Evolutionary conservation across 2,329 filamentous ascomycete species (phyloP), one percentile per base, ranked within the genome.

Genomic region (Paecilomyces sp.): DNA sequence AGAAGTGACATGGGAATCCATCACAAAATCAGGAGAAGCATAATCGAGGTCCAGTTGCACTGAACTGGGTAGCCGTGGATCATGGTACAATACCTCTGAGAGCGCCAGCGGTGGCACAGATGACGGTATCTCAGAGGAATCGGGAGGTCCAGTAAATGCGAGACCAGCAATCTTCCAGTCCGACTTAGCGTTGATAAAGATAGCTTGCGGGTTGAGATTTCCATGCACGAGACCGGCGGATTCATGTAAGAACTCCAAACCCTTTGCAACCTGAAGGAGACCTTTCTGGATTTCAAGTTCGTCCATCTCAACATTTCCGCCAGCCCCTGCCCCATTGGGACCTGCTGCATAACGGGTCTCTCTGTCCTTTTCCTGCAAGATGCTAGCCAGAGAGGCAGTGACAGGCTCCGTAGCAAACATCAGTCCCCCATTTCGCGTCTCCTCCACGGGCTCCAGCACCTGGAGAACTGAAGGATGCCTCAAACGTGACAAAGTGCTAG

Each of bases 131-230:
- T 85, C 87, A 22, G 89, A 90, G 67, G 85, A 84, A 66, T 92
- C 89, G 55, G 90, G 85, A 13, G 92, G 90, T 54, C 90, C 90
- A 71, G 89, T 91, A 74, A 97, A 99, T 0, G 89, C 86, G 47
- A 99, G 83, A n/a, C 93, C 94, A 67, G 92, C 93, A 62, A 99
- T 90, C 74, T 99, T 99, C 94, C 94, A 99, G 75, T 99, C 94
- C 55, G 91, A 96, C 85, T 99, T 99, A 50, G 90, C 86, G 76
- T 99, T 99, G 74, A 99, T 86, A 65, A 96, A 88, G 64, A 99
- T 87, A 18, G 92, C 90, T 64, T 97, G 93, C 0, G 94, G 94
- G 0, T 92, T 97, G 64, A 99, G 75, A 71, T 99, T 99, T 55
- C 90, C 91, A 75, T 99, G 94, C 0, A 97, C 91, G 55, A 99